Evolutionary conservation across 1,139 yeast species (phyloP).

Genomic region (Yarrowia galli): DNA sequence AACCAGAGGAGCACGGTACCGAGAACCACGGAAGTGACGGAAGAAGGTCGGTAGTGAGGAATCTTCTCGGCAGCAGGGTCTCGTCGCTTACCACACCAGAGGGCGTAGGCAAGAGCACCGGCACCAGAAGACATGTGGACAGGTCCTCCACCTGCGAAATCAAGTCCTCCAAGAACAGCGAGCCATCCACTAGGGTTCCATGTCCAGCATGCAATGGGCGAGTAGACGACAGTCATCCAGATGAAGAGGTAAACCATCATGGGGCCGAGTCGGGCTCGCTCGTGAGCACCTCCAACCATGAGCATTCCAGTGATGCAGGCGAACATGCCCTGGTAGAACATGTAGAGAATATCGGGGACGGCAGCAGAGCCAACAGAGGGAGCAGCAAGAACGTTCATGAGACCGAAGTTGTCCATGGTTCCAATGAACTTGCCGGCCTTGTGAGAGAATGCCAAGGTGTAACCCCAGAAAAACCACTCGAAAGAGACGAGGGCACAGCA

Average conservation of each 20-base stretch:
- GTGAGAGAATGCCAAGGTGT: slow-evolving; percentile 83
- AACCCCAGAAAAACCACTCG: slow-evolving; percentile 99
- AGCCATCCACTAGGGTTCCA: slow-evolving; percentile 97
- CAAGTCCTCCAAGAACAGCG: slow-evolving; percentile 78
- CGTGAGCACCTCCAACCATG: slow-evolving; percentile 97
- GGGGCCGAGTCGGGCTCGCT: slow-evolving; percentile 95
- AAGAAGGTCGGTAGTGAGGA: slow-evolving; percentile 91
- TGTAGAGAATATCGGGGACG: slow-evolving; percentile 85
- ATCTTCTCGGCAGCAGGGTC: slow-evolving; percentile 69
- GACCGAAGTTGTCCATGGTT: slow-evolving; percentile 76
- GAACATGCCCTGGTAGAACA: slow-evolving; percentile 95
- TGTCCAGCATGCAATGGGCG: slow-evolving; percentile 96
- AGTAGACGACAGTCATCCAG: slow-evolving; percentile 96
- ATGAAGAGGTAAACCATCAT: slow-evolving; percentile 92
- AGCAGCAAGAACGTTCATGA: slow-evolving; percentile 82
- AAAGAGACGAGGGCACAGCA: slow-evolving; percentile 79
- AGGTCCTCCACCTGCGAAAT: slow-evolving; percentile 98
- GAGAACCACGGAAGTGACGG: slow-evolving; percentile 85
- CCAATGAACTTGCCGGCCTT: slow-evolving; percentile 77
- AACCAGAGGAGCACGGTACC: slow-evolving; percentile 96
- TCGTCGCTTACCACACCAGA: slow-evolving; percentile 88
- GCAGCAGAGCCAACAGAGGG: slow-evolving; percentile 67
- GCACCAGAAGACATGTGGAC: slow-evolving; percentile 95
- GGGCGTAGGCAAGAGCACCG: slow-evolving; percentile 92
- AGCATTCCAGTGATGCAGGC: slow-evolving; percentile 91